Percentiles rank a stretch among this genome's conserved stretches.
phyloP scores from a whole-genome alignment of 73 alveolate species.

The Stentor coeruleus region DNA sequence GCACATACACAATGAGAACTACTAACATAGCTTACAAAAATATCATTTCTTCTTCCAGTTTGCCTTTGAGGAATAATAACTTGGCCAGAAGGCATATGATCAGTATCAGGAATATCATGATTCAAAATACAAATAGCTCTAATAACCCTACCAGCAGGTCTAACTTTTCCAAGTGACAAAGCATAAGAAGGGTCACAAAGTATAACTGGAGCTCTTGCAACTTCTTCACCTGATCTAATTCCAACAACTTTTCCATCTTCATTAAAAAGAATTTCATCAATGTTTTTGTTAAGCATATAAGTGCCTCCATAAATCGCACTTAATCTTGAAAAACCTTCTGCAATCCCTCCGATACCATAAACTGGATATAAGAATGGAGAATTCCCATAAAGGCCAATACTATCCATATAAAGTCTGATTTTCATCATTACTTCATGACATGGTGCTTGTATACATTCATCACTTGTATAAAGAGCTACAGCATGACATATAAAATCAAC shows the following conservation, averaged over 20 bases:
- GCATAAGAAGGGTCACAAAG: slow-evolving; percentile 98
- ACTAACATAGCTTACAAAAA: slow-evolving; percentile 50
- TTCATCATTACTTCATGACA: slow-evolving; percentile 51
- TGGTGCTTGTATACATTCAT: slow-evolving; percentile 36
- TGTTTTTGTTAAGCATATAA: slow-evolving; percentile 91
- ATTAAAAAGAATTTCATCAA: slow-evolving; percentile 87
- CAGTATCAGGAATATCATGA: slow-evolving; percentile 94
- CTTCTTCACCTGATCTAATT: too few relatives aligned
- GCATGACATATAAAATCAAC: slow-evolving; percentile 99
- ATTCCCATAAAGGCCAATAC: slow-evolving; percentile 88
- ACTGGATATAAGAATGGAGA: slow-evolving; percentile 93
- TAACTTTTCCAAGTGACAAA: slow-evolving; percentile 41
- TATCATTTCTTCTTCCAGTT: slow-evolving; percentile 62
- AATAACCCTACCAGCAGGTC: slow-evolving; percentile 77
- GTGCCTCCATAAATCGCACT: slow-evolving; percentile 98
- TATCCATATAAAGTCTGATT: slow-evolving; percentile 78
- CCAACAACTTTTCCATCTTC: slow-evolving; percentile 83
- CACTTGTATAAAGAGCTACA: slow-evolving; percentile 85
- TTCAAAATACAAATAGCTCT: slow-evolving; percentile 92
- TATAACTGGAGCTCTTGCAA: too few relatives aligned
- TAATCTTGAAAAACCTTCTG: slow-evolving; percentile 91
- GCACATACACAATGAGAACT: slow-evolving; percentile 42
- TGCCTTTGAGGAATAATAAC: slow-evolving; percentile 95
- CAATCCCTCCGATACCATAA: slow-evolving; percentile 91
- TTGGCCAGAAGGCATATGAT: slow-evolving; percentile 79